These are phyloP conservation scores for Colletotrichum chlorophyti DNA, from an alignment of 2,329 filamentous ascomycete species.

Conservation along the genomic window DNA sequence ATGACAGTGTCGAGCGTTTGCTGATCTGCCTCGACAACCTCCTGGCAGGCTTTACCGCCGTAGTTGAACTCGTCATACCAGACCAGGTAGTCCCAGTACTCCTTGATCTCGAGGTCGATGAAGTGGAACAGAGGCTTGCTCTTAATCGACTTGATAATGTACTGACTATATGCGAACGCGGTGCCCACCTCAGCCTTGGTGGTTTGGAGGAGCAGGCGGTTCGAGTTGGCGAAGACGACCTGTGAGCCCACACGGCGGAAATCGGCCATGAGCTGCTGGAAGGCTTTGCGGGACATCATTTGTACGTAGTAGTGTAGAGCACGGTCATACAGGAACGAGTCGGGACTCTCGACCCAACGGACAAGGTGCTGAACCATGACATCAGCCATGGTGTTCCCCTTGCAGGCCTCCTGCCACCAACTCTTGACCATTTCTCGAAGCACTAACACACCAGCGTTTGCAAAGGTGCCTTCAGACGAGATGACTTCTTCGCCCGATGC, in stretches of 20 bases:
- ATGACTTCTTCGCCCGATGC: slow-evolving; percentile 67
- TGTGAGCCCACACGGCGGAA: slow-evolving; percentile 95
- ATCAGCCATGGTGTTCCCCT: slow-evolving; percentile 92
- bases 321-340: slow-evolving; percentile 93
- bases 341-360: slow-evolving; percentile 93
- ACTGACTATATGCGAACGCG: slow-evolving; percentile 95
- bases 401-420: slow-evolving; percentile 96
- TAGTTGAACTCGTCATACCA: slow-evolving; percentile 99
- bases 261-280: slow-evolving; percentile 96
- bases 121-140: slow-evolving; percentile 96
- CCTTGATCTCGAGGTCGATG: slow-evolving; percentile 94
- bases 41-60: slow-evolving; percentile 87
- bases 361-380: slow-evolving; percentile 97
- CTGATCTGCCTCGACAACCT: slow-evolving; percentile 75
- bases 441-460: slow-evolving; percentile 88
- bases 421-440: slow-evolving; percentile 97
- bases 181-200: slow-evolving; percentile 97
- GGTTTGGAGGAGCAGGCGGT: slow-evolving; percentile 89
- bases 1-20: slow-evolving; percentile 90
- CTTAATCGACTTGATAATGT: slow-evolving; percentile 97
- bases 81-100: slow-evolving; percentile 98
- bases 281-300: slow-evolving; percentile 97
- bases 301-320: slow-evolving; percentile 97
- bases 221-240: slow-evolving; percentile 92
- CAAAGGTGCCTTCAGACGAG: slow-evolving; percentile 69